phyloP scores from a whole-genome alignment of 2,329 filamentous ascomycete genomes.

The Metarhizium brunneum region DNA sequence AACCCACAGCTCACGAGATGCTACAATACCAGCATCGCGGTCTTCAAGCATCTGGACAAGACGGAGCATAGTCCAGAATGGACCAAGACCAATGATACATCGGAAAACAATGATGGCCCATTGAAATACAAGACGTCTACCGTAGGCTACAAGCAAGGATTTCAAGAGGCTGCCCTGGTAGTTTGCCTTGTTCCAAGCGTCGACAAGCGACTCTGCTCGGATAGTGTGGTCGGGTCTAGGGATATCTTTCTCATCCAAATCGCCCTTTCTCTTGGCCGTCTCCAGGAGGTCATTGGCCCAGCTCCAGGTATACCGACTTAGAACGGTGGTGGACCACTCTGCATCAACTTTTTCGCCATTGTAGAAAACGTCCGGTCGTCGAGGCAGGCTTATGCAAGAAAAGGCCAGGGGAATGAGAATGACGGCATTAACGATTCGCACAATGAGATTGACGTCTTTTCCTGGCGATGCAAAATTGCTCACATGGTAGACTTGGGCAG shows the following conservation, averaged over 20 bases:
- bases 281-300: slow-evolving; percentile 52
- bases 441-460: slow-evolving; percentile 32
- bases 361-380: slow-evolving; percentile 58
- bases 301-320: slow-evolving; percentile 53
- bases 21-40: slow-evolving; percentile 32
- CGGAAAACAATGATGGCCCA: slow-evolving; percentile 44
- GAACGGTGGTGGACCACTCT: slow-evolving; percentile 50
- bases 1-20: slow-evolving; percentile 50
- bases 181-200: slow-evolving; percentile 38
- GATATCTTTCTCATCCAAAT: slow-evolving; percentile 53
- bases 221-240: slow-evolving; percentile 49
- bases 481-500: slow-evolving; percentile 35
- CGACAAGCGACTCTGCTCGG: slow-evolving; percentile 39
- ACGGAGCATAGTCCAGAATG: slow-evolving; percentile 59
- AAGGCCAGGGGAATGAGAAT: slow-evolving; percentile 35
- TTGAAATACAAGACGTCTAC: slow-evolving; percentile 45
- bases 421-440: slow-evolving; percentile 36
- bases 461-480: slow-evolving; percentile 19
- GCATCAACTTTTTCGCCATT: slow-evolving; percentile 52
- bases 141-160: slow-evolving; percentile 49
- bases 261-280: slow-evolving; percentile 45
- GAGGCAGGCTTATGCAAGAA: slow-evolving; percentile 47
- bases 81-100: slow-evolving; percentile 55
- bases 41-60: slow-evolving; percentile 57
- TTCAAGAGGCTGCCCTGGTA: slow-evolving; percentile 48